Evolutionary conservation across 805 yeast species (phyloP), one percentile per base, ranked within the genome.

Genomic region (Candida ortonii): DNA sequence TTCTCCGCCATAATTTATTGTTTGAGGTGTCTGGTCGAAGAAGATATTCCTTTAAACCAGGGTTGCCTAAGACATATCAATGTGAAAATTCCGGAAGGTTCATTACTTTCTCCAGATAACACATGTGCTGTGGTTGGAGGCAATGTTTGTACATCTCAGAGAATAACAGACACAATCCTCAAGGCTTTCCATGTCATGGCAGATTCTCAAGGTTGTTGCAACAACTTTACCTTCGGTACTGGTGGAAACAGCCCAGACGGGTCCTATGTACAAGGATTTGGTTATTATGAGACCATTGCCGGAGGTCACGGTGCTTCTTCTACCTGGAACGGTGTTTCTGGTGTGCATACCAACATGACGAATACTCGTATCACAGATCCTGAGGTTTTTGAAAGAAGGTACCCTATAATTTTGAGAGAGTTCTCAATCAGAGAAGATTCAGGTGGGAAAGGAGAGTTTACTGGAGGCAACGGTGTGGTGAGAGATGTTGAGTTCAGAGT

Each of bases 101-200:
- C 83, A 3, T 61, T 84, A 11, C 64, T 93, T 10, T 72, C 82
- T 16, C 97, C 97, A 2, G 74, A 80, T 13, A 72, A 72, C 23
- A 90, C 84, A 11, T 90, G 94, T 29, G 98, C 97, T 2, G 95
- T 87, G 22, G 97, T 90, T 13, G 93, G 89, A 28, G 96, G 96
- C 7, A 90, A 90, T 57, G 97, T 90, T 6, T 83, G 89, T 62
- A 90, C 97, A 1, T 83, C 96, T 1, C 97, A 93, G 60, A 72
- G 97, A 49, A 78, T 93, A 29, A 88, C 95, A 0, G 97, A 89
- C 60, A 90, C 84, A 2, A 76, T 93, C 25, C 67, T 90, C 52
- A 81, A 80, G 50, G 93, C 97, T 0, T 88, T 93, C 57, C 71
- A 75, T 41, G 87, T 88, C 5, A 84, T 87, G 66, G 97, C 97